These are phyloP conservation scores for Pichia sp. DNA, from an alignment of 1,139 yeast genomes.

Conservation along the genomic window DNA sequence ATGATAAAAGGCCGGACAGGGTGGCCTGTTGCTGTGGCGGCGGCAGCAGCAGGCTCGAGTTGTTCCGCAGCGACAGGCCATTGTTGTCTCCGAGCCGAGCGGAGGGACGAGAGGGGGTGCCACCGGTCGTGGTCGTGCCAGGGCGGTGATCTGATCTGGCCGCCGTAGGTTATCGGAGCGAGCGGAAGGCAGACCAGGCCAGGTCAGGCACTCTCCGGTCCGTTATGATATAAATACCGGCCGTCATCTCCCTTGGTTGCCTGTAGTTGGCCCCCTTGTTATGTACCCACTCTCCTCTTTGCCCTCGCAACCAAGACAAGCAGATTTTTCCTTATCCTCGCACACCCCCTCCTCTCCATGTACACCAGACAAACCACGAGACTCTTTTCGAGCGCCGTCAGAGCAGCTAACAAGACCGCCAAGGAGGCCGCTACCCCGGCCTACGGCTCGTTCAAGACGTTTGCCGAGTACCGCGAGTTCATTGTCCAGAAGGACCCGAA, in stretches of 20 bases:
- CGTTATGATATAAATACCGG: not conserved
- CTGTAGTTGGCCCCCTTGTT: too few species aligned
- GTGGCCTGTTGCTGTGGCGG: too few species aligned
- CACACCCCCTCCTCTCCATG: not conserved
- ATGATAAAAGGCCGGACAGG: not conserved
- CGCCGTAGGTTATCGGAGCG: not conserved
- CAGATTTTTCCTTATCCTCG: too few species aligned
- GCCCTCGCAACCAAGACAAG: not conserved
- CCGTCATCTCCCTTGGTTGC: not conserved
- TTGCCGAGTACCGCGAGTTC: conserved; percentile 54
- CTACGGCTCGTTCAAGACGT: conserved; percentile 41
- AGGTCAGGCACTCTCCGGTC: not conserved
- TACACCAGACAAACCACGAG: not conserved
- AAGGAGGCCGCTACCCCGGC: not conserved
- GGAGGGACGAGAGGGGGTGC: not conserved
- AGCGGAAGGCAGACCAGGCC: not conserved
- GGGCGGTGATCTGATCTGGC: not conserved
- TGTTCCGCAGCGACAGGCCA: too few species aligned
- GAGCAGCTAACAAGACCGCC: not conserved
- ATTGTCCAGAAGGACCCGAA: conserved; percentile 51
- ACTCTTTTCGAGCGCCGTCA: not conserved
- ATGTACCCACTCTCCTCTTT: not conserved
- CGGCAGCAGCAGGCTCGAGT: too few species aligned
- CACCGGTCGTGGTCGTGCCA: not conserved
- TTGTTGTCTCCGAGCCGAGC: too few species aligned